Base-by-base conservation (phyloP, 1,284 basidiomycete species). In the Puccinia horiana region DNA sequence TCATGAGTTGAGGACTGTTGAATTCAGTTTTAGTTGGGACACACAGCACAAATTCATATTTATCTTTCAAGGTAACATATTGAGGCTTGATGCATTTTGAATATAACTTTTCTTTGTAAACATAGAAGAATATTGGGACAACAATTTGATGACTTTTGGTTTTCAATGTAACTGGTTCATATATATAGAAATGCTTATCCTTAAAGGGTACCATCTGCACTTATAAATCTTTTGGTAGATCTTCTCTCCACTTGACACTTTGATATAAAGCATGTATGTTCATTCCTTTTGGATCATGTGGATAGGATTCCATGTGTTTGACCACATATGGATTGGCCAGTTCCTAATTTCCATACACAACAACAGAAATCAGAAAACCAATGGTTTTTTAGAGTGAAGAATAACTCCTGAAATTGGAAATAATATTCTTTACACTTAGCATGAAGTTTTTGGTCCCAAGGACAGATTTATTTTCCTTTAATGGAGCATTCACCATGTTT, bases 181-280 rank as follows among this genome's bases (percentile, higher is more conserved):
- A 70, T 16, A 70, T 70, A 32, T 70, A 70, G 42, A 40, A 47
- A 44, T 70, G 67, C 26, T 70, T 70, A 2, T 40, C 67, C 3
- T 18, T 40, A 20, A 4, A 20, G 12, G 37, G 40, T 2, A 70
- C 67, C 67, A 70, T 70, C 18, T 70, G 67, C 16, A 70, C 44
- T 2, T 26, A n/a, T 16, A 47, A 26, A 47, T 70, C 44, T 44
- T 6, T 6, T 3, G 9, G 9, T 4, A 70, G 26, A n/a, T 32
- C 20, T 44, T 49, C 67, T 8, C 44, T 35, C 67, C 67, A 70
- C 18, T 70, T 70, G 5, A 6, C 9, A 70, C 67, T 44, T 26
- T 70, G 67, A 47, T n/a, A 42, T 26, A 70, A 18, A 2, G 67
- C 37, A 70, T 29, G 20, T 11, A 70, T 47, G 20, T 49, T 32